Conservation (phyloP, 805 yeast genomes). For the Sugiyamaella boreocaroliniensis region DNA sequence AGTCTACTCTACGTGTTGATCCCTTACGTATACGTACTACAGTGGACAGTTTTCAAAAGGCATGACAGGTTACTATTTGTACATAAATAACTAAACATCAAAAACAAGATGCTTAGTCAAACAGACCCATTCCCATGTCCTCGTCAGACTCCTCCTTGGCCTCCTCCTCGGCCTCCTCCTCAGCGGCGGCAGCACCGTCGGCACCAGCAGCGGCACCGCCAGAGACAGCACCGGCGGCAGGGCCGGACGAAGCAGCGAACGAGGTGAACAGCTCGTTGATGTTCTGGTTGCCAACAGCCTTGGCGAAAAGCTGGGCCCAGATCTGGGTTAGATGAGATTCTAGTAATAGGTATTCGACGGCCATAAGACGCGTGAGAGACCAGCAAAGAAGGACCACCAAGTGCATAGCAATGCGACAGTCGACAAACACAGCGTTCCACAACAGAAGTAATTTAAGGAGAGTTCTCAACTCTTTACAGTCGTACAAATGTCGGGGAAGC, state of each 20-base stretch:
- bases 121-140: conserved; percentile 94
- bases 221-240: conserved; percentile 66
- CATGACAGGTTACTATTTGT: background rate
- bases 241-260: conserved; percentile 63
- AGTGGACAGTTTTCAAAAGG: background rate
- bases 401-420: too few species aligned
- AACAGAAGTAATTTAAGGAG: too few species aligned
- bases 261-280: conserved; percentile 70
- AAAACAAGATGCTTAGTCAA: conserved; percentile 49
- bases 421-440: too few species aligned
- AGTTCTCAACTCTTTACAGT: too few species aligned
- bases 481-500: too few species aligned
- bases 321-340: conserved; percentile 32
- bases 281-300: conserved; percentile 80
- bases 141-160: conserved; percentile 58
- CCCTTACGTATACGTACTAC: background rate
- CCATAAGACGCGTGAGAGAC: too few species aligned
- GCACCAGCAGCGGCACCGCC: conserved; percentile 54
- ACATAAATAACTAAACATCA: background rate
- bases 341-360: too few species aligned
- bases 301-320: conserved; percentile 86
- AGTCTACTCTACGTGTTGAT: too few species aligned
- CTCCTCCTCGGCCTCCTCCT: conserved; percentile 50
- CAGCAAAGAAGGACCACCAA: too few species aligned
- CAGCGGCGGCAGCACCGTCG: conserved; percentile 60